phyloP scores from a whole-genome alignment of 1,139 yeast genomes.

The Pneumocystis jirovecii region DNA sequence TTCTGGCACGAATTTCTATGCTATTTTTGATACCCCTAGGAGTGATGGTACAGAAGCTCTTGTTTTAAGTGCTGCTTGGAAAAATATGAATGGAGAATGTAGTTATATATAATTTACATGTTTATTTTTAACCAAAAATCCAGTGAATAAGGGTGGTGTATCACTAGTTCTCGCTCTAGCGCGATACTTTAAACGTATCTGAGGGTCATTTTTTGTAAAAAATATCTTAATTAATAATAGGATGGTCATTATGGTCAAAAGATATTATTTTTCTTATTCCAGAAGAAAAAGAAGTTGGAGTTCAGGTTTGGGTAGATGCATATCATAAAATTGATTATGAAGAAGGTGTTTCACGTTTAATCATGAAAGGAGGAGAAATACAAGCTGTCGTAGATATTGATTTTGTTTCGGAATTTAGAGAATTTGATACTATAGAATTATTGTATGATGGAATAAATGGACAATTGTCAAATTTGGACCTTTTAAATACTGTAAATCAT shows the following conservation, averaged over 20 bases:
- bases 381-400: conserved; percentile 86
- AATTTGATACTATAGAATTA: conserved; percentile 60
- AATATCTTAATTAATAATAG: neutral
- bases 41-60: conserved; percentile 96
- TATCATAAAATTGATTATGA: conserved; percentile 37
- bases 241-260: conserved; percentile 88
- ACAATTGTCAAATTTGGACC: conserved; percentile 83
- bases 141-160: conserved; percentile 61
- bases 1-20: conserved; percentile 49
- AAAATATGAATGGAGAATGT: conserved; percentile 36
- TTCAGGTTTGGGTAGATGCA: conserved; percentile 85
- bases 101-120: neutral
- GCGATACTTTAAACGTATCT: conserved; percentile 48
- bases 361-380: conserved; percentile 85
- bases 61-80: conserved; percentile 84
- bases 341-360: conserved; percentile 38
- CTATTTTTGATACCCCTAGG: conserved; percentile 77
- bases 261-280: conserved; percentile 80
- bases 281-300: conserved; percentile 49
- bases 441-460: conserved; percentile 85
- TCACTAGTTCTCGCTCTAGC: conserved; percentile 60
- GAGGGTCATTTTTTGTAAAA: neutral
- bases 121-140: neutral
- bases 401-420: conserved; percentile 51
- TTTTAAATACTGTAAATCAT: conserved; percentile 63